phyloP scores from a whole-genome alignment of 2,329 filamentous ascomycete species.

The Colletotrichum endophyticum region DNA sequence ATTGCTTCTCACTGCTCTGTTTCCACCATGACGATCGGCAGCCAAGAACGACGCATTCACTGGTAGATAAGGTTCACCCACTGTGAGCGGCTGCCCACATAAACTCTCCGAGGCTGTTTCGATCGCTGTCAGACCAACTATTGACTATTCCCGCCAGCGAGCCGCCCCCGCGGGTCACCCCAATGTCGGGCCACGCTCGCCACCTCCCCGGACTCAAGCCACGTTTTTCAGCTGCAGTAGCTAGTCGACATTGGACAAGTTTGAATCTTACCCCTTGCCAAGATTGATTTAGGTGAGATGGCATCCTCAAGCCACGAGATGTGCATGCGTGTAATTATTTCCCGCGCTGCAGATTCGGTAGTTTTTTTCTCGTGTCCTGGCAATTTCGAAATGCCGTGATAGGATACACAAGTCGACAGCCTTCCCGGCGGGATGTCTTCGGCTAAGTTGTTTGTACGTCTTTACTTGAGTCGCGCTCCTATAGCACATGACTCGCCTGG shows the following conservation, averaged over 20 bases:
- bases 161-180: neutral
- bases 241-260: neutral
- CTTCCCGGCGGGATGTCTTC: neutral
- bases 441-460: neutral
- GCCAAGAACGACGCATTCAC: neutral
- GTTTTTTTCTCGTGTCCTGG: fast-evolving
- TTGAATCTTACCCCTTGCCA: neutral
- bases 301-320: neutral
- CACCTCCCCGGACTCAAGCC: neutral
- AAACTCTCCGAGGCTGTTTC: neutral
- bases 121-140: neutral
- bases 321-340: neutral
- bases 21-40: neutral
- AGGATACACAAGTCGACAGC: neutral
- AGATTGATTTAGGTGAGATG: neutral
- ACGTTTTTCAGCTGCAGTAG: neutral
- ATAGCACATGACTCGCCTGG: neutral
- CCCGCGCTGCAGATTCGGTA: neutral
- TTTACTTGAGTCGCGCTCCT: neutral
- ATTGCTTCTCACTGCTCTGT: neutral
- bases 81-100: neutral
- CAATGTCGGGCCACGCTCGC: neutral
- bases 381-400: neutral
- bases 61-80: neutral
- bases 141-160: neutral